Evolutionary conservation across 2,329 filamentous ascomycete genomes (phyloP).

Genomic region (Scedosporium aurantiacum): DNA sequence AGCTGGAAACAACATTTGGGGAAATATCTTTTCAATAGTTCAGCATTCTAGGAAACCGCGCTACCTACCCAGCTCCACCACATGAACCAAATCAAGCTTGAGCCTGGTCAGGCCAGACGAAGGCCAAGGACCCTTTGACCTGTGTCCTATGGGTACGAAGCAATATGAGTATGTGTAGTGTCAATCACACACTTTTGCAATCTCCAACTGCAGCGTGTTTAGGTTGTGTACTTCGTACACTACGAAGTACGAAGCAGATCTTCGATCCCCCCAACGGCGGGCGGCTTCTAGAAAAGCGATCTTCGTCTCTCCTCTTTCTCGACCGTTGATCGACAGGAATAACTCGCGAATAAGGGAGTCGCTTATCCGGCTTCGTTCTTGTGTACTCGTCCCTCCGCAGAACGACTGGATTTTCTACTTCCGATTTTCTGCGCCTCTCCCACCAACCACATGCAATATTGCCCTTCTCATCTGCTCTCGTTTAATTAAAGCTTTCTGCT

Average conservation of each 20-base stretch:
- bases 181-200: not conserved
- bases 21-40: not conserved
- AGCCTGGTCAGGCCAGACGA: too few relatives aligned
- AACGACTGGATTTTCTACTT: too few relatives aligned
- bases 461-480: not conserved
- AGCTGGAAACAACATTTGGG: not conserved
- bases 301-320: not conserved
- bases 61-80: not conserved
- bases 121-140: too few relatives aligned
- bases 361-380: not conserved
- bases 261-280: not conserved
- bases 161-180: not conserved
- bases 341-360: not conserved
- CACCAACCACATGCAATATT: not conserved
- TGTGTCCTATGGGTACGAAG: not conserved
- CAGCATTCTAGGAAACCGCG: not conserved
- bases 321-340: not conserved
- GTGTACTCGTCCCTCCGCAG: not conserved
- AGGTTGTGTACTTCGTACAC: not conserved
- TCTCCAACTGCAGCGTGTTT: not conserved
- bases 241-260: too few relatives aligned
- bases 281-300: not conserved
- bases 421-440: not conserved
- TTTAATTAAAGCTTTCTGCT: not conserved
- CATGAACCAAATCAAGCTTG: not conserved